phyloP scores from a whole-genome alignment of 83 land plant genomes.

The Diphasiastrum complanatum region DNA sequence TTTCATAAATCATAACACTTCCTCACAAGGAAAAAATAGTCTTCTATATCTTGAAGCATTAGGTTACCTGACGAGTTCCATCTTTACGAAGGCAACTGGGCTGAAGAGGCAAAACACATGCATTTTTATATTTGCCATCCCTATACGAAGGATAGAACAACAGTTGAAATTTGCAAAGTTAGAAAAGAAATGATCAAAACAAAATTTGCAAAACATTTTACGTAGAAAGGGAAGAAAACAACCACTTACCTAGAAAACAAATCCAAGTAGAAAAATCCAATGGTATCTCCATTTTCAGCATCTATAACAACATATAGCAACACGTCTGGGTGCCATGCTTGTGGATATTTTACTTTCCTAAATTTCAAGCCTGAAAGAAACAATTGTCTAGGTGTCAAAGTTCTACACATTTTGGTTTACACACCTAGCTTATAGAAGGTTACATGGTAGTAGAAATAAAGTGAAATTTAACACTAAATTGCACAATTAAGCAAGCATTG shows the following conservation, averaged over 20 bases:
- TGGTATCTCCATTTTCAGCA: slow-evolving; percentile 43
- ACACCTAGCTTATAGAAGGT: too few relatives aligned
- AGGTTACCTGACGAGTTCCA: slow-evolving; percentile 58
- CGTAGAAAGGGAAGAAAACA: neutral
- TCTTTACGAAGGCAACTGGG: slow-evolving; percentile 46
- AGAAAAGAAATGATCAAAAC: neutral
- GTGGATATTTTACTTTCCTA: slow-evolving; percentile 45
- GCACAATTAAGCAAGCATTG: too few relatives aligned
- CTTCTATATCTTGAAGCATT: too few relatives aligned
- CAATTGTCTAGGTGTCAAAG: neutral
- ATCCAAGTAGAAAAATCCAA: slow-evolving; percentile 86
- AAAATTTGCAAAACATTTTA: neutral
- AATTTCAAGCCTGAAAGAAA: slow-evolving; percentile 61
- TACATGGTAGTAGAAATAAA: too few relatives aligned
- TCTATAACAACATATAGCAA: slow-evolving; percentile 56
- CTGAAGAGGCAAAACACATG: slow-evolving; percentile 85
- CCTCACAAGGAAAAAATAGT: too few relatives aligned
- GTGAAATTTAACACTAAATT: too few relatives aligned
- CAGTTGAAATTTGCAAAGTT: slow-evolving; percentile 1
- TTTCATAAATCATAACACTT: too few relatives aligned
- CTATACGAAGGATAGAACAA: slow-evolving; percentile 38
- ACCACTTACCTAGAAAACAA: slow-evolving; percentile 53
- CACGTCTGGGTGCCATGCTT: slow-evolving; percentile 81
- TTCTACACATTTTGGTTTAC: too few relatives aligned
- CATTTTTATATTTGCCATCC: slow-evolving; percentile 79